Evolutionary conservation across 169 alveolate species (phyloP).

Genomic region (Eimeria tenella): DNA sequence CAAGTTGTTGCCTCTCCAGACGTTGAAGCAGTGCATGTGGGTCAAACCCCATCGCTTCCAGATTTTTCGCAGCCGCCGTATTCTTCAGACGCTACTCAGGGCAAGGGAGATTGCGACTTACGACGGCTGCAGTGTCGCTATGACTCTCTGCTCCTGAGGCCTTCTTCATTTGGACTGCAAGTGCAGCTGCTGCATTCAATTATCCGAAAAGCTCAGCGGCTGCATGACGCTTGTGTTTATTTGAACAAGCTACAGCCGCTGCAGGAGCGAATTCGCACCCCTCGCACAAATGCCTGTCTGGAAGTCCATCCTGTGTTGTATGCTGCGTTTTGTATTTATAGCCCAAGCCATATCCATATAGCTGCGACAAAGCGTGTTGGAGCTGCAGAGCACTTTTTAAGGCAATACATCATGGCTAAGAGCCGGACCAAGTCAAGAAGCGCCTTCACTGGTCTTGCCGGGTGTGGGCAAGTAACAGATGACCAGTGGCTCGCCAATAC

Average conservation of each 20-base stretch:
- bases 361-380: slow-evolving; percentile 68
- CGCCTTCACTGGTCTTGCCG: background rate
- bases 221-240: background rate
- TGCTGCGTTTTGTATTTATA: slow-evolving; percentile 64
- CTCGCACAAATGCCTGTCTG: slow-evolving; percentile 51
- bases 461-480: slow-evolving; percentile 12
- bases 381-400: slow-evolving; percentile 45
- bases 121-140: slow-evolving; percentile 63
- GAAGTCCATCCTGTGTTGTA: slow-evolving; percentile 54
- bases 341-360: slow-evolving; percentile 9
- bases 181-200: slow-evolving; percentile 37
- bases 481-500: slow-evolving; percentile 55
- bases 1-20: too few relatives aligned
- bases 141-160: slow-evolving; percentile 64
- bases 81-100: background rate
- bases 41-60: too few relatives aligned
- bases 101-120: slow-evolving; percentile 17
- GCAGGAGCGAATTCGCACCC: slow-evolving; percentile 57
- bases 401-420: background rate
- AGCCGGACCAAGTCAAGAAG: background rate
- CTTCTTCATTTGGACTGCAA: slow-evolving; percentile 38
- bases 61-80: too few relatives aligned
- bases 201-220: slow-evolving; percentile 32
- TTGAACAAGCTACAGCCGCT: slow-evolving; percentile 35
- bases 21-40: too few relatives aligned